Base-by-base conservation (phyloP, 257 asterid genomes). In the Misopates orontium region DNA sequence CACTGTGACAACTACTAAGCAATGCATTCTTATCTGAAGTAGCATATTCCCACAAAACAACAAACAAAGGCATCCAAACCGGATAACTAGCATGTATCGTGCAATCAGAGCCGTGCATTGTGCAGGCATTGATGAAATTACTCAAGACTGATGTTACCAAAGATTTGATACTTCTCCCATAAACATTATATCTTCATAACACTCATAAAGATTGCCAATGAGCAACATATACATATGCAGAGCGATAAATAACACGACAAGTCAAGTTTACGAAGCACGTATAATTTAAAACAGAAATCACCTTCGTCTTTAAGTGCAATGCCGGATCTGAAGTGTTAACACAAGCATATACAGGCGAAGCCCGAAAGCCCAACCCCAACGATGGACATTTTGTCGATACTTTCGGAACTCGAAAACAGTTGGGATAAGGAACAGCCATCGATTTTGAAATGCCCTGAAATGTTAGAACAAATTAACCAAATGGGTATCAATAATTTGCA, bases 351-450 rank as follows among this genome's bases (percentile, higher is more conserved):
- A 74, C 61, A 56, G 79, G 79, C 56, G 56, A 68, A 32, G 23
- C 64, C 56, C 78, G 59, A 66, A 67, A 18, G 16, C 61, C 56
- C 28, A 60, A 32, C 66, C 64, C 54, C 3, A 63, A 15, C 21
- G 50, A 41, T 61, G 72, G 65, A 16, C 66, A 55, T 64, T 56
- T 71, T 16, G 81, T 39, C 17, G 71, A 32, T 10, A 72, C 52
- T 70, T 66, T 77, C 0, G 79, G 83, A 39, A 80, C 71, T 50
- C 51, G 78, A 71, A 80, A 71, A 55, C 71, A 77, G 56, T 76
- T 71, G 24, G 82, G 68, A 68, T 67, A 73, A 11, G 87, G 76
- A 68, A 75, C 69, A 23, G 88, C 79, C 96, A 84, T 86, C 41
- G 59, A 45, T 22, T 40, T 24, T 54, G 41, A 56, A 61, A 49